phyloP scores from a whole-genome alignment of 345 rosid species.

The Sonneratia caseolaris region DNA sequence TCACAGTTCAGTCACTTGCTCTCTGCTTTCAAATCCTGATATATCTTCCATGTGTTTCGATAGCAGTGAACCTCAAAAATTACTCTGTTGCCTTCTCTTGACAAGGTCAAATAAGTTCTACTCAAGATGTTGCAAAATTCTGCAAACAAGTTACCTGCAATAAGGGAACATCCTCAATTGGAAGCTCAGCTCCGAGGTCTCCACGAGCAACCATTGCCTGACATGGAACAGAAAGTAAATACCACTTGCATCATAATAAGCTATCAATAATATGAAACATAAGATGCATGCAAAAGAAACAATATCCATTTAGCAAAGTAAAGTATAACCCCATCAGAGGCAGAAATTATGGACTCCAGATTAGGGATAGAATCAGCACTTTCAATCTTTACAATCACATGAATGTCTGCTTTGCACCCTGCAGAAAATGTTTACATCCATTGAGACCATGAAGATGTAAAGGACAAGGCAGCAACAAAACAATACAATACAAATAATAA shows the following conservation, averaged over 20 bases:
- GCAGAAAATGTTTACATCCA: constrained; percentile 17
- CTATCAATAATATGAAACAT: background rate
- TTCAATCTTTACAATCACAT: constrained; percentile 77
- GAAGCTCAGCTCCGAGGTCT: constrained; percentile 99
- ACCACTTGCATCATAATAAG: background rate
- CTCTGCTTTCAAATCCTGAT: background rate
- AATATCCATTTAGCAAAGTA: background rate
- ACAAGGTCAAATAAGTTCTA: background rate
- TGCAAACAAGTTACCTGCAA: constrained; percentile 52
- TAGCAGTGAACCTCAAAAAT: background rate
- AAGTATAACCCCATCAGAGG: constrained; percentile 88
- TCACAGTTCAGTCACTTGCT: background rate
- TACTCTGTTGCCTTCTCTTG: background rate
- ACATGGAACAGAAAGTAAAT: constrained; percentile 6
- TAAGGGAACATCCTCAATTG: constrained; percentile 88
- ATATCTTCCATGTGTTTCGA: background rate
- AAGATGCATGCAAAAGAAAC: background rate
- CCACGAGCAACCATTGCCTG: constrained; percentile 99
- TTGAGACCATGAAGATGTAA: constrained; percentile 12
- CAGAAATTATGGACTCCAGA: constrained; percentile 77
- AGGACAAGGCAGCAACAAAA: background rate
- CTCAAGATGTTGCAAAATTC: background rate
- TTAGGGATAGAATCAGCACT: constrained; percentile 94
- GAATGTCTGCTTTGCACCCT: constrained; percentile 83
- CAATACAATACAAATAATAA: constrained; percentile 1